Evolutionary conservation across 2,329 filamentous ascomycete species (phyloP).

Genomic region (Verticillium klebahnii): DNA sequence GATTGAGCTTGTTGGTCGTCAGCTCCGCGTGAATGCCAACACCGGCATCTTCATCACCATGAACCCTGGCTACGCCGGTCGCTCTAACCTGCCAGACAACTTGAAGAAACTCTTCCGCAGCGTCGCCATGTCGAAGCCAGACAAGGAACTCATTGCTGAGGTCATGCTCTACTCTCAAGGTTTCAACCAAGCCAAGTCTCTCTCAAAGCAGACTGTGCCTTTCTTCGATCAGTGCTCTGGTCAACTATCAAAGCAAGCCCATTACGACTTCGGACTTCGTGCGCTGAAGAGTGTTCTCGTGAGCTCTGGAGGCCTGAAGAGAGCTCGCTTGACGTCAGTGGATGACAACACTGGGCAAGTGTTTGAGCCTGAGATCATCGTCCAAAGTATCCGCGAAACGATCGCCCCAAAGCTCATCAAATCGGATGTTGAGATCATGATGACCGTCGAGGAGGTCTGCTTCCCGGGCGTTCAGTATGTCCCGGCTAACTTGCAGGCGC

Average conservation of each 20-base stretch:
- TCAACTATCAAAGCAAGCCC: slow-evolving; percentile 87
- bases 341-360: slow-evolving; percentile 58
- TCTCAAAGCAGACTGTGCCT: slow-evolving; percentile 93
- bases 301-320: slow-evolving; percentile 94
- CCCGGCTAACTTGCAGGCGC: slow-evolving; percentile 74
- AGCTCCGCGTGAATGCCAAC: slow-evolving; percentile 83
- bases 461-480: slow-evolving; percentile 95
- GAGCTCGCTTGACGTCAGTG: slow-evolving; percentile 61
- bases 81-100: slow-evolving; percentile 97
- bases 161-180: slow-evolving; percentile 99
- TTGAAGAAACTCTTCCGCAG: slow-evolving; percentile 99
- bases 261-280: slow-evolving; percentile 98
- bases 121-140: slow-evolving; percentile 98
- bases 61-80: slow-evolving; percentile 98
- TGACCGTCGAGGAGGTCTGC: slow-evolving; percentile 72
- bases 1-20: slow-evolving; percentile 90
- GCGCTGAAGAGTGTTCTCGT: slow-evolving; percentile 97
- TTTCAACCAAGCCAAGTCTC: slow-evolving; percentile 90
- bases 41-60: slow-evolving; percentile 99
- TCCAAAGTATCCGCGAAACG: slow-evolving; percentile 96
- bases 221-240: slow-evolving; percentile 92
- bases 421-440: slow-evolving; percentile 84
- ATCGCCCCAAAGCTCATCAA: slow-evolving; percentile 97
- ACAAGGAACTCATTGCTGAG: slow-evolving; percentile 98
- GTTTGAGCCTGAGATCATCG: slow-evolving; percentile 94